phyloP scores from a whole-genome alignment of 2,329 filamentous ascomycete genomes.

The Drechslerella coelobrocha region DNA sequence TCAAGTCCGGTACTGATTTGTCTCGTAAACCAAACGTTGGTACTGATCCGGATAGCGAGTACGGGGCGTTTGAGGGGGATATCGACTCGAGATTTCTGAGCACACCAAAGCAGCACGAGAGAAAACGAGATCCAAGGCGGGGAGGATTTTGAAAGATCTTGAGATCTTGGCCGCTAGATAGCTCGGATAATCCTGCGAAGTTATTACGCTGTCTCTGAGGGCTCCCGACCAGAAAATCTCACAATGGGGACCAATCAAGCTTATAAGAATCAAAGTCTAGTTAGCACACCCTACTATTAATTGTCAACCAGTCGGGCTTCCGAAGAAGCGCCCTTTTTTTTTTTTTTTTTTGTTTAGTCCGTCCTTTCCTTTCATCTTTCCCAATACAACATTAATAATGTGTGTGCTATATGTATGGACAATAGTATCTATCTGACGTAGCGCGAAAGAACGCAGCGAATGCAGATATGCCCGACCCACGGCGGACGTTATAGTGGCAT shows the following conservation, averaged over 20 bases:
- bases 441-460: not conserved
- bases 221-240: not conserved
- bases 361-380: too few relatives aligned
- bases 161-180: not conserved
- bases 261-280: not conserved
- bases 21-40: too few relatives aligned
- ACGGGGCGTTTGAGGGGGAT: too few relatives aligned
- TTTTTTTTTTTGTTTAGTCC: not conserved
- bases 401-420: not conserved
- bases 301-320: not conserved
- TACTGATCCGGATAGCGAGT: not conserved
- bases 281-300: not conserved
- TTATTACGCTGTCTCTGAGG: not conserved
- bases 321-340: not conserved
- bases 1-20: too few relatives aligned
- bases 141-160: too few relatives aligned
- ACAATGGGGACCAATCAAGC: not conserved
- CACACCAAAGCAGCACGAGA: too few relatives aligned
- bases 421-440: constrained; percentile 3
- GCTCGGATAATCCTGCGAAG: not conserved
- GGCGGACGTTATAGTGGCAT: not conserved
- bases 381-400: too few relatives aligned
- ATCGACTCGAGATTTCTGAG: too few relatives aligned
- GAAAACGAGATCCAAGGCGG: too few relatives aligned
- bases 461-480: not conserved